phyloP scores from a whole-genome alignment of 495 filamentous ascomycete genomes.

The Rhypophila decipiens region DNA sequence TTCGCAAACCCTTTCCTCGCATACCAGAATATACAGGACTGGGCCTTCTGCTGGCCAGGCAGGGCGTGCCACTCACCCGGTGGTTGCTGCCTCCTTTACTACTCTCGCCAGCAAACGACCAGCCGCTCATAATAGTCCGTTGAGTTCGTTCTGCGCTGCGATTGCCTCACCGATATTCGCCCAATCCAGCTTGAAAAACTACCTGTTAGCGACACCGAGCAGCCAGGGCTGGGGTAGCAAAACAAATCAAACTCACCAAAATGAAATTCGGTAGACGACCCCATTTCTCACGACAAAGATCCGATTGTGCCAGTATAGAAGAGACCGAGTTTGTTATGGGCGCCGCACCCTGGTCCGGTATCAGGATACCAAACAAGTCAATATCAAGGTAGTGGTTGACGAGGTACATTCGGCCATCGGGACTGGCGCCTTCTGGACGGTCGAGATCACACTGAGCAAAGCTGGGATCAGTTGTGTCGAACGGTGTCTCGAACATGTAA shows the following conservation, averaged over 20 bases:
- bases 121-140: constrained; percentile 23
- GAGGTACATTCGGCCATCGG: constrained; percentile 62
- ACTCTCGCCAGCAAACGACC: background rate
- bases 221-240: background rate
- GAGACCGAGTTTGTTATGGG: constrained; percentile 55
- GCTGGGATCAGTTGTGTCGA: constrained; percentile 49
- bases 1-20: no score
- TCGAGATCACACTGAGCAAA: constrained; percentile 56
- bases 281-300: constrained; percentile 57
- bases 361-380: constrained; percentile 47
- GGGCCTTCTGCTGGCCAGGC: no score
- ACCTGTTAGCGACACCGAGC: background rate
- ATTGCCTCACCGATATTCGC: constrained; percentile 37
- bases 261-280: constrained; percentile 70
- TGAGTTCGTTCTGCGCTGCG: constrained; percentile 34
- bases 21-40: no score
- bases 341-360: constrained; percentile 54
- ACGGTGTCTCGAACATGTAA: constrained; percentile 65
- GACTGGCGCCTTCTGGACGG: constrained; percentile 46
- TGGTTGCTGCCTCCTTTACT: background rate
- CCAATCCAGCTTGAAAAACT: constrained; percentile 17
- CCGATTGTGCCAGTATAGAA: constrained; percentile 59
- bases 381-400: constrained; percentile 80
- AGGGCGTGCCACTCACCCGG: background rate
- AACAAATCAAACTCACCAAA: constrained; percentile 43